Evolutionary conservation across 257 asterid species (phyloP).

Genomic region (Plantago ovata): DNA sequence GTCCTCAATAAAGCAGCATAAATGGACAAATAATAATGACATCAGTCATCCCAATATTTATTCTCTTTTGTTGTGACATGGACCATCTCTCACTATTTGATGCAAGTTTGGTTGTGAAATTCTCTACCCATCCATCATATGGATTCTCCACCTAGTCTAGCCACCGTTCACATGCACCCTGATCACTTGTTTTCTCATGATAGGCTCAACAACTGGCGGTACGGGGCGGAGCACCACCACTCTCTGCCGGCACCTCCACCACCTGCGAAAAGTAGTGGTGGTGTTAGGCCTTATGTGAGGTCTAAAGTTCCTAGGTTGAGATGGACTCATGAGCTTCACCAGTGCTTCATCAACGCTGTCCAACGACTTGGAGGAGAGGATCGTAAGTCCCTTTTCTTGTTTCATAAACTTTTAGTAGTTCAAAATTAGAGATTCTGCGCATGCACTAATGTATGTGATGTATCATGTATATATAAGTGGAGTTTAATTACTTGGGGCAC

Average conservation of each 20-base stretch:
- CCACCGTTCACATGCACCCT: slow-evolving; percentile 7
- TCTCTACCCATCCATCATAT: slow-evolving; percentile 20
- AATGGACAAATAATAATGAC: slow-evolving; percentile 47
- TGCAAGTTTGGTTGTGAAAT: not conserved
- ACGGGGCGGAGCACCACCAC: not conserved
- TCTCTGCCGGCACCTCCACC: slow-evolving; percentile 4
- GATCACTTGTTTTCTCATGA: slow-evolving; percentile 6
- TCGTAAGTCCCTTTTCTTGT: slow-evolving; percentile 29
- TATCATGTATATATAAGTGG: too few species aligned
- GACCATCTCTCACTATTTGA: slow-evolving; percentile 18
- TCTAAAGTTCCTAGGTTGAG: slow-evolving; percentile 55
- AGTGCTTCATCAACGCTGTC: slow-evolving; percentile 56
- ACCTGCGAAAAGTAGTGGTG: slow-evolving; percentile 14
- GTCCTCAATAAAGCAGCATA: slow-evolving; percentile 45
- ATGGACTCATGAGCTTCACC: slow-evolving; percentile 76
- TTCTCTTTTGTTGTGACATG: slow-evolving; percentile 39
- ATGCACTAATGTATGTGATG: too few species aligned
- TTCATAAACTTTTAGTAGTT: not conserved
- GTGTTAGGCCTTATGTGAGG: slow-evolving; percentile 58
- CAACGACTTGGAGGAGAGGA: slow-evolving; percentile 74
- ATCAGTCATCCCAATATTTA: slow-evolving; percentile 38
- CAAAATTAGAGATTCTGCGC: slow-evolving; percentile 16
- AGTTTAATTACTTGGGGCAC: too few species aligned
- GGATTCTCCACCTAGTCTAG: slow-evolving; percentile 36
- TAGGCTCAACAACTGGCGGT: not conserved